phyloP scores from a whole-genome alignment of 1,139 yeast species.

The Scheffersomyces lignicola region DNA sequence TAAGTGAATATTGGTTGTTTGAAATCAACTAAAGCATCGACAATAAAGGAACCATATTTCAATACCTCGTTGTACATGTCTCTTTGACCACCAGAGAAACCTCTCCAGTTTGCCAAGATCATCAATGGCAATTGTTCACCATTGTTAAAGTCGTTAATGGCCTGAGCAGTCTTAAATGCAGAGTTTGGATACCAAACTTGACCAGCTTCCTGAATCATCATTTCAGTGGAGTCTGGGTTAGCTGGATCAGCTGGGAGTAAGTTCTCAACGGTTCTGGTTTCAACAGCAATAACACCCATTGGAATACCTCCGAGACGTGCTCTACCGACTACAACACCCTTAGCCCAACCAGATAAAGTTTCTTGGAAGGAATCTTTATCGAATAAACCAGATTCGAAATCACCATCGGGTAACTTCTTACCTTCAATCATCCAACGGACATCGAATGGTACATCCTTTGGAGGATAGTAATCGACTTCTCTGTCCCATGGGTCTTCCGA shows the following conservation, averaged over 20 bases:
- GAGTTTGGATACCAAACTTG: slow-evolving; percentile 99
- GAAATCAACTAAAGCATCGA: slow-evolving; percentile 93
- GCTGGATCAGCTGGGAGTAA: slow-evolving; percentile 97
- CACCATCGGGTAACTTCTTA: slow-evolving; percentile 62
- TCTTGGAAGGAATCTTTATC: slow-evolving; percentile 94
- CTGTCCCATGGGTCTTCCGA: slow-evolving; percentile 90
- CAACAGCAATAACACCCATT: slow-evolving; percentile 96
- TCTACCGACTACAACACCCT: slow-evolving; percentile 97
- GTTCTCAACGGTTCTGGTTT: slow-evolving; percentile 86
- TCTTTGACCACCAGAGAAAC: slow-evolving; percentile 99
- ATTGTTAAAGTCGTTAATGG: slow-evolving; percentile 92
- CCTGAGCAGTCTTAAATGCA: slow-evolving; percentile 98
- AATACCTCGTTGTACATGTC: slow-evolving; percentile 98
- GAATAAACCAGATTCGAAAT: slow-evolving; percentile 81
- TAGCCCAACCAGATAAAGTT: slow-evolving; percentile 98
- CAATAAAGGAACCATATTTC: slow-evolving; percentile 94
- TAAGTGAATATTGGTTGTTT: slow-evolving; percentile 95
- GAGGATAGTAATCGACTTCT: slow-evolving; percentile 79
- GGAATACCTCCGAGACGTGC: slow-evolving; percentile 99
- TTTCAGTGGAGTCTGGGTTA: slow-evolving; percentile 89
- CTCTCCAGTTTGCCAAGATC: slow-evolving; percentile 99
- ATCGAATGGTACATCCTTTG: slow-evolving; percentile 74
- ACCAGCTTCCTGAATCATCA: slow-evolving; percentile 91
- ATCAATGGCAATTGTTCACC: slow-evolving; percentile 97
- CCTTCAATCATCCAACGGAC: slow-evolving; percentile 96